These are phyloP conservation scores for Blastobotrys peoriensis DNA, from an alignment of 805 yeast genomes.

Conservation along the genomic window DNA sequence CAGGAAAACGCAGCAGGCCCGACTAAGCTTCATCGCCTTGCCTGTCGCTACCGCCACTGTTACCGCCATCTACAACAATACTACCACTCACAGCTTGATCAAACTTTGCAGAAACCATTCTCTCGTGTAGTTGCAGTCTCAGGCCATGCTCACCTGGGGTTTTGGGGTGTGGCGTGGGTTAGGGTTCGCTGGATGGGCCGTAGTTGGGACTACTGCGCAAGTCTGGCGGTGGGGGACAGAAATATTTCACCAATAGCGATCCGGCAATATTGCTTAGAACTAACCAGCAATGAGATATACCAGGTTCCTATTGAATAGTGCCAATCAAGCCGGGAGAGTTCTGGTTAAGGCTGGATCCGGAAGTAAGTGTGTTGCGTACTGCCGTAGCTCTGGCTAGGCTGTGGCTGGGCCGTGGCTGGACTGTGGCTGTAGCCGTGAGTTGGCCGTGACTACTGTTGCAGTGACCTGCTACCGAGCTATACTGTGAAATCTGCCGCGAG, in stretches of 20 bases:
- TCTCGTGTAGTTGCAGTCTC: too few relatives aligned
- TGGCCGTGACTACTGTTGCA: too few relatives aligned
- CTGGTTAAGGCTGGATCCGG: slow-evolving; percentile 3
- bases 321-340: slow-evolving; percentile 1
- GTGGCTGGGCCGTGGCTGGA: too few relatives aligned
- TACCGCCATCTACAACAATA: neutral
- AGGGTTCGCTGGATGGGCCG: too few relatives aligned
- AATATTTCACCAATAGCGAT: neutral
- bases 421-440: too few relatives aligned
- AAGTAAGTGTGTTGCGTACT: neutral
- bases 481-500: too few relatives aligned
- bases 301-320: neutral
- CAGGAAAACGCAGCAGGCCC: neutral
- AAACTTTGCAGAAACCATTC: slow-evolving; percentile 36
- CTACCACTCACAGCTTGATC: slow-evolving; percentile 27
- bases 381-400: neutral
- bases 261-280: neutral
- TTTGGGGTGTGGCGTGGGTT: too few relatives aligned
- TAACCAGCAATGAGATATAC: slow-evolving; percentile 6
- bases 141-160: too few relatives aligned
- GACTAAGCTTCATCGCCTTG: neutral
- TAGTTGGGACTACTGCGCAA: too few relatives aligned
- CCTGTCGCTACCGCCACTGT: too few relatives aligned
- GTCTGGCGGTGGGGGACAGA: neutral
- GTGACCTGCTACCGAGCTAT: too few relatives aligned